These are phyloP conservation scores for Xanthoconium purpureum DNA, from an alignment of 768 basidiomycete genomes.

Conservation along the genomic window DNA sequence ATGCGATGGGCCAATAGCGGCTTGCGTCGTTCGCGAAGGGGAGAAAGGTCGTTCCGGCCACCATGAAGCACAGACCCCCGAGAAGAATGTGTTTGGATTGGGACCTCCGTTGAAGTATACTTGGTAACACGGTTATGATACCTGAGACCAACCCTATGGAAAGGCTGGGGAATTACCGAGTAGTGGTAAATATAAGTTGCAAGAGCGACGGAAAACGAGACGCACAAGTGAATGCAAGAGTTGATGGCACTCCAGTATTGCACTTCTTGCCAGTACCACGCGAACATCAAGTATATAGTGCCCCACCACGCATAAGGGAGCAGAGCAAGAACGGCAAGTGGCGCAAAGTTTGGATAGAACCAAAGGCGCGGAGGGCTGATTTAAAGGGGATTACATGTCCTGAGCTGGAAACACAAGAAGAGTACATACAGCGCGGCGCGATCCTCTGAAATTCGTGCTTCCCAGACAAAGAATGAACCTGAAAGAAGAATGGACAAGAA, in stretches of 20 bases:
- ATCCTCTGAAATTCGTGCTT: neutral
- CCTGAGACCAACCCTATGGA: neutral
- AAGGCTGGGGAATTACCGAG: neutral
- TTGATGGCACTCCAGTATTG: neutral
- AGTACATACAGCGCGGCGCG: neutral
- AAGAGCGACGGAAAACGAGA: neutral
- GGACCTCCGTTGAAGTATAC: neutral
- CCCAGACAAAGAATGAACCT: neutral
- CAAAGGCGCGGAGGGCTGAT: neutral
- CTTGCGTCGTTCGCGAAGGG: neutral
- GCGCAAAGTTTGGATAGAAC: neutral
- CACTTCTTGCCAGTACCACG: neutral
- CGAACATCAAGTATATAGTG: neutral
- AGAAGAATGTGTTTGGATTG: neutral
- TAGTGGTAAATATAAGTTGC: neutral
- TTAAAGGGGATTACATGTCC: neutral
- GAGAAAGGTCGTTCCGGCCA: neutral
- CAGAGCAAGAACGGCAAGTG: neutral
- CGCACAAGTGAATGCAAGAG: neutral
- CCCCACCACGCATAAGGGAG: neutral
- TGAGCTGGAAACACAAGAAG: neutral
- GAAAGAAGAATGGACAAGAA: neutral
- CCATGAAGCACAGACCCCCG: neutral
- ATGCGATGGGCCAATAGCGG: neutral
- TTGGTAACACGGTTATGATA: neutral